Percentiles rank a stretch among this genome's conserved stretches.
phyloP scores from a whole-genome alignment of 1,284 basidiomycete species.

The Omphalotus olearius region DNA sequence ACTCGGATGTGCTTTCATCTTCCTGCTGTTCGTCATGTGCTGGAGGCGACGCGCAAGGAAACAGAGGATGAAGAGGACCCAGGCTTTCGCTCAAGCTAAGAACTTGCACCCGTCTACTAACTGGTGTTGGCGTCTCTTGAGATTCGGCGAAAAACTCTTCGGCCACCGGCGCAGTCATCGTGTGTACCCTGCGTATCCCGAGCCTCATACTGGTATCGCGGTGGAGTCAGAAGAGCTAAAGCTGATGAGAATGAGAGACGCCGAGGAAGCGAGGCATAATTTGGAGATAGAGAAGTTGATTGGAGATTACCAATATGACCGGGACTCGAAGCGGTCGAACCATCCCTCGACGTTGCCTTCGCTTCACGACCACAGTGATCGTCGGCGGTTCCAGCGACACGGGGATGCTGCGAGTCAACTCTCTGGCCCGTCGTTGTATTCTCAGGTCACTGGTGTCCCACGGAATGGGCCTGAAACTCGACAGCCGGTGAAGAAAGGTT shows the following conservation, averaged over 20 bases:
- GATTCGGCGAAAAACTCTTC: conserved; percentile 56
- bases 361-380: conserved; percentile 23
- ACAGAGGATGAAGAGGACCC: conserved; percentile 60
- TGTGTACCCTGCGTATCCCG: conserved; percentile 7
- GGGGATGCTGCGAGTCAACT: conserved; percentile 27
- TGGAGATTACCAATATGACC: conserved; percentile 36
- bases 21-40: conserved; percentile 56
- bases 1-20: conserved; percentile 74
- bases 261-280: conserved; percentile 48
- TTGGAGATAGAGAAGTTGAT: conserved; percentile 40
- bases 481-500: conserved; percentile 55
- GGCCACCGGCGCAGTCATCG: conserved; percentile 36
- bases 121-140: conserved; percentile 53
- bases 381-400: conserved; percentile 15
- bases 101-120: conserved; percentile 37
- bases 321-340: conserved; percentile 23
- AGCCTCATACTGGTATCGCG: conserved; percentile 32
- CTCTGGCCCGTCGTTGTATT: conserved; percentile 58
- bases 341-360: conserved; percentile 37
- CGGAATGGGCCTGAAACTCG: conserved; percentile 58
- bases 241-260: conserved; percentile 36
- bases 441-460: conserved; percentile 60
- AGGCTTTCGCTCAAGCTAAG: conserved; percentile 59
- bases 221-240: conserved; percentile 29
- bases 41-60: conserved; percentile 69